Evolutionary conservation across 306 rosid species (phyloP), one percentile per base, ranked within the genome.

Genomic region (Cicer chorassanicum): DNA sequence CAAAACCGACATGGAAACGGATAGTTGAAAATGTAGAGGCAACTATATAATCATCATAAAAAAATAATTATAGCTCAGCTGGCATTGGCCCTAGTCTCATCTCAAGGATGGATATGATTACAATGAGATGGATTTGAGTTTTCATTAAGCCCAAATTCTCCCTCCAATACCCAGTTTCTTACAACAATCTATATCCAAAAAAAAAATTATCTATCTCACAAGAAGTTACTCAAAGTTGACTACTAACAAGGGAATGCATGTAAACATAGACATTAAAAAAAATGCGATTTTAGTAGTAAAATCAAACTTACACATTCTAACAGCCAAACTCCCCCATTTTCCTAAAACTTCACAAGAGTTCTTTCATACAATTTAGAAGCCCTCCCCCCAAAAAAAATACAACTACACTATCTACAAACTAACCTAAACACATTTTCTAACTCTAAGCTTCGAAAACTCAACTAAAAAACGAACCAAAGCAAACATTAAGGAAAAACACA

Each of bases 21-120:
- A 51, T 71, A 64, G 44, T 65, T 15, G 50, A 78, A 71, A 65
- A 63, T 19, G 8, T 0, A 2, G 42, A 11, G 72, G 48, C 48
- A 78, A 15, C 56, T n/a, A 18, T 0, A 7, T 49, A 69, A 38
- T 48, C 40, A 59, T 68, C 38, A 74, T 7, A 11, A 67, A 29
- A 29, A 74, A 40, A 73, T 54, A 2, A 57, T 29, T 62, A 70
- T 50, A 14, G 82, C 72, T 78, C 72, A 78, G 44, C 11, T 40
- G 65, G 29, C 41, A 78, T 55, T 7, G 7, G 14, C 50, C 59
- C 19, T 15, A 13, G 45, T 16, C 21, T 9, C 68, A 75, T 16
- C 21, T 9, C 68, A 75, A 62, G 19, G 41, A 43, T 7, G 13
- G 6, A 9, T 21, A 41, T 44, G 60, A 53, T 29, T 12, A 74